These are phyloP conservation scores for Nothophaeocryptopus gaeumannii DNA, from an alignment of 2,329 filamentous ascomycete genomes.

Conservation along the genomic window DNA sequence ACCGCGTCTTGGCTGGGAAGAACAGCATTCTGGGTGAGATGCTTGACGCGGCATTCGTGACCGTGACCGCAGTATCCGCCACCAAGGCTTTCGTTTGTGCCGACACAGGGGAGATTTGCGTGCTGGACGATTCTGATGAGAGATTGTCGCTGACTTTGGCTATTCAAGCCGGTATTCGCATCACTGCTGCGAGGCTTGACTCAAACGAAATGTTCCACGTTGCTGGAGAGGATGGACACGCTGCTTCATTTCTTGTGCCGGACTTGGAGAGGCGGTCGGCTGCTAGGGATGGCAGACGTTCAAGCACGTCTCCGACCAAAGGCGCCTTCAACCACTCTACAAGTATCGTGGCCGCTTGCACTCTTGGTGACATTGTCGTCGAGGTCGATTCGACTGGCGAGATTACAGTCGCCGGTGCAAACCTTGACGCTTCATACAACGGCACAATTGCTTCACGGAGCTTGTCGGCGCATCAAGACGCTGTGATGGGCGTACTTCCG, in stretches of 20 bases:
- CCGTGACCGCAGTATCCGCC: conserved; percentile 68
- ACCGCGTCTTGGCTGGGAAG: conserved; percentile 75
- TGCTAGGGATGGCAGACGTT: conserved; percentile 17
- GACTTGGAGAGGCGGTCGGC: conserved; percentile 36
- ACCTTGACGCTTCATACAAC: conserved; percentile 1
- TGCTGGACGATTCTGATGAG: conserved; percentile 73
- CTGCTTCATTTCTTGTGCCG: conserved; percentile 45
- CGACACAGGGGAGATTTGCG: conserved; percentile 83
- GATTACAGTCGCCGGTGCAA: conserved; percentile 19
- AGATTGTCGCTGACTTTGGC: conserved; percentile 68
- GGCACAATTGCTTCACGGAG: conserved; percentile 31
- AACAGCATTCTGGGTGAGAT: conserved; percentile 82
- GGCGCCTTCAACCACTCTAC: conserved; percentile 3
- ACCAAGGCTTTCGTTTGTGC: conserved; percentile 78
- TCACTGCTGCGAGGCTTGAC: conserved; percentile 65
- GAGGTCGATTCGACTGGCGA: conserved; percentile 27
- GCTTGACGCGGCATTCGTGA: conserved; percentile 80
- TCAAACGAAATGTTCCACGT: conserved; percentile 60
- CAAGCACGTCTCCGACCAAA: conserved; percentile 21
- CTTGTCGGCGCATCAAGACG: conserved; percentile 56
- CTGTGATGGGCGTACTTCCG: conserved; percentile 68
- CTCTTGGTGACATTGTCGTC: conserved; percentile 35
- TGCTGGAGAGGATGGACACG: conserved; percentile 63
- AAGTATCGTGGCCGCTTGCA: conserved; percentile 35
- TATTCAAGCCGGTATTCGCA: conserved; percentile 63